These are phyloP conservation scores for Dimocarpus longan DNA, from an alignment of 345 rosid species.

Conservation along the genomic window DNA sequence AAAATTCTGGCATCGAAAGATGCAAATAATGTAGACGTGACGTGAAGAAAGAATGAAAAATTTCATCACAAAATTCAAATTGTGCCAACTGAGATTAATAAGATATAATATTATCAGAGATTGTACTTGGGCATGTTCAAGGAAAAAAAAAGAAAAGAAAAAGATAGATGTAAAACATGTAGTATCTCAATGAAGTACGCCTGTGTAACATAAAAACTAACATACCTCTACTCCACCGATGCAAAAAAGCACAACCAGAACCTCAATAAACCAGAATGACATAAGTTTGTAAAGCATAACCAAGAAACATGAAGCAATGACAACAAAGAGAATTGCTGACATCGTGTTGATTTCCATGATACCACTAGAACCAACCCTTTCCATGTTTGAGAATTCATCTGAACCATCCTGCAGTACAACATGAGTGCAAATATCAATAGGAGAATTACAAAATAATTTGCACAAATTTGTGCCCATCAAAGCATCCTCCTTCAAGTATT, in stretches of 20 bases:
- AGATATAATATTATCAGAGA: not conserved
- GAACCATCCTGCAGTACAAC: slow-evolving; percentile 68
- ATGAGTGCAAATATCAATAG: not conserved
- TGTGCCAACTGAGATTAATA: not conserved
- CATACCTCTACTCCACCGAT: slow-evolving; percentile 95
- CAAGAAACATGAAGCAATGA: slow-evolving; percentile 92
- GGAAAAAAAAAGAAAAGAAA: too few relatives aligned
- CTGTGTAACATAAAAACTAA: slow-evolving; percentile 12
- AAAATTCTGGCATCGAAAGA: not conserved
- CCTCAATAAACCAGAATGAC: slow-evolving; percentile 92
- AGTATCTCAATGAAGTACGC: not conserved
- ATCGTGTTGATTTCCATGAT: slow-evolving; percentile 70
- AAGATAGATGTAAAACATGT: not conserved
- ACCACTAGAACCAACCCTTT: slow-evolving; percentile 57
- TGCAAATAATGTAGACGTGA: not conserved
- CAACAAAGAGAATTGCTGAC: slow-evolving; percentile 85
- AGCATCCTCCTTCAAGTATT: not conserved
- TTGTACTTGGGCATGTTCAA: not conserved
- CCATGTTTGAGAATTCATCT: slow-evolving; percentile 48
- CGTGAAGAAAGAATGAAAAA: not conserved
- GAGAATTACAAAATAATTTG: slow-evolving; percentile 9
- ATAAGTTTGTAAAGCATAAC: slow-evolving; percentile 96
- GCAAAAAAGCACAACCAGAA: slow-evolving; percentile 92
- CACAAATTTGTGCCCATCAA: not conserved
- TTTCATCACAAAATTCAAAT: not conserved